Conservation (phyloP, 2,329 filamentous ascomycete genomes). For the Aspergillus ochraceus region DNA sequence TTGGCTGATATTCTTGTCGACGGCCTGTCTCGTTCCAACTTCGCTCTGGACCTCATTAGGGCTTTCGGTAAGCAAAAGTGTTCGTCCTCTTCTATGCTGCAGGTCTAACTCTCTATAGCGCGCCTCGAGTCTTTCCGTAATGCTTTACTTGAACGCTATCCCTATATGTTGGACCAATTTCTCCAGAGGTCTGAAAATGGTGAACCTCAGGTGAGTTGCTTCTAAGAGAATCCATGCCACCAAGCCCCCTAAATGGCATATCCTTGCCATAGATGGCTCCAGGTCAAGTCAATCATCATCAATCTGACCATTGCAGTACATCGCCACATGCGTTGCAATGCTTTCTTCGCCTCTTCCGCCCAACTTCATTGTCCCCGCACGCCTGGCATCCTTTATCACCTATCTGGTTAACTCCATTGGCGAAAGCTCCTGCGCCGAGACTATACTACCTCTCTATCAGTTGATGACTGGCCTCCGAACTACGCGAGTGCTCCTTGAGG, state of each 20-base stretch:
- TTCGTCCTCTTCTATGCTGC: neutral
- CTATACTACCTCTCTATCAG: constrained; percentile 34
- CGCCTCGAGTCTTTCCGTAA: constrained; percentile 31
- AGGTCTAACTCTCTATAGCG: constrained; percentile 25
- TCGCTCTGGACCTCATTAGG: constrained; percentile 52
- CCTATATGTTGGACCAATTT: constrained; percentile 35
- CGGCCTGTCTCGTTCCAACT: constrained; percentile 52
- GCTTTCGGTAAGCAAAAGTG: constrained; percentile 45
- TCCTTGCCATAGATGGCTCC: too few relatives aligned
- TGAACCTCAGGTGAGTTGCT: constrained; percentile 30
- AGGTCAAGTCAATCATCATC: neutral
- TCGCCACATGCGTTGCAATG: constrained; percentile 32
- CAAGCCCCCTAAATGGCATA: neutral
- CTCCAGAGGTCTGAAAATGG: constrained; percentile 30
- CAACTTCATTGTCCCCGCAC: constrained; percentile 31
- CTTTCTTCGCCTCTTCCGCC: constrained; percentile 36
- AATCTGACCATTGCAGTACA: constrained; percentile 24
- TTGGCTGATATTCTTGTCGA: constrained; percentile 50
- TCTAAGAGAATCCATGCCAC: neutral
- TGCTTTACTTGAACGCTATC: constrained; percentile 33
- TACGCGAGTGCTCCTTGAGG: constrained; percentile 27
- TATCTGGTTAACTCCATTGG: constrained; percentile 31
- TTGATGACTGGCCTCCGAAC: constrained; percentile 32
- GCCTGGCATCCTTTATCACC: constrained; percentile 33
- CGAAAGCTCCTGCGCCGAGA: constrained; percentile 31